Percentiles rank a stretch among this genome's conserved stretches.
These are phyloP conservation scores for Gaeumannomyces sp. DNA, from an alignment of 2,329 filamentous ascomycete species.

Conservation along the genomic window DNA sequence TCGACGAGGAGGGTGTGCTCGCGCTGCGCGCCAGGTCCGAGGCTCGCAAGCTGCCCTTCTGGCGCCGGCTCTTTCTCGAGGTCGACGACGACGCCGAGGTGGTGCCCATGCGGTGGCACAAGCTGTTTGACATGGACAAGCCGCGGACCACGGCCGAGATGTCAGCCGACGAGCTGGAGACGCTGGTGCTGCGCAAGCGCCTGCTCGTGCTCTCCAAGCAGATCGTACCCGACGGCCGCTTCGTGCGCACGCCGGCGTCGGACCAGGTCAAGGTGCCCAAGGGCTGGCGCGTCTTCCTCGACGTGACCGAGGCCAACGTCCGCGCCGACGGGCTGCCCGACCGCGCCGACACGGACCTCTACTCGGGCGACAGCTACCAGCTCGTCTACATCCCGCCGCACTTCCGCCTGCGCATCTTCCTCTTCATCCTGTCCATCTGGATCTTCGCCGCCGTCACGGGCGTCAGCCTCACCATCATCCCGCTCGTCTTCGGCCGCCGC, in stretches of 20 bases:
- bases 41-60: slow-evolving; percentile 28
- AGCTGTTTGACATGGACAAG: slow-evolving; percentile 42
- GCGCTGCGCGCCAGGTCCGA: slow-evolving; percentile 34
- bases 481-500: slow-evolving; percentile 74
- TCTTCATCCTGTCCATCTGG: slow-evolving; percentile 90
- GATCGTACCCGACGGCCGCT: slow-evolving; percentile 66
- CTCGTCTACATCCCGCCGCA: slow-evolving; percentile 77
- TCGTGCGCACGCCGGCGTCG: slow-evolving; percentile 87
- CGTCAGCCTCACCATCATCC: slow-evolving; percentile 77
- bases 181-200: slow-evolving; percentile 34
- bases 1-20: slow-evolving; percentile 74
- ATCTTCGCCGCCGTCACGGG: slow-evolving; percentile 85
- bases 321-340: slow-evolving; percentile 47
- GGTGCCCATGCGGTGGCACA: slow-evolving; percentile 50
- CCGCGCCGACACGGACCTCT: slow-evolving; percentile 32
- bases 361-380: slow-evolving; percentile 56
- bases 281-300: slow-evolving; percentile 71
- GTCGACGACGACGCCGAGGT: slow-evolving; percentile 35
- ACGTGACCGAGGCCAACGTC: slow-evolving; percentile 62
- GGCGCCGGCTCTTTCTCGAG: slow-evolving; percentile 40
- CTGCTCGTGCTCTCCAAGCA: slow-evolving; percentile 42
- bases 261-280: slow-evolving; percentile 94
- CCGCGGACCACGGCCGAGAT: slow-evolving; percentile 33
- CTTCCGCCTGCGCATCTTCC: slow-evolving; percentile 72
- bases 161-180: slow-evolving; percentile 28